Evolutionary conservation across 2,329 filamentous ascomycete genomes (phyloP).

Genomic region (Cryphonectria radicalis): DNA sequence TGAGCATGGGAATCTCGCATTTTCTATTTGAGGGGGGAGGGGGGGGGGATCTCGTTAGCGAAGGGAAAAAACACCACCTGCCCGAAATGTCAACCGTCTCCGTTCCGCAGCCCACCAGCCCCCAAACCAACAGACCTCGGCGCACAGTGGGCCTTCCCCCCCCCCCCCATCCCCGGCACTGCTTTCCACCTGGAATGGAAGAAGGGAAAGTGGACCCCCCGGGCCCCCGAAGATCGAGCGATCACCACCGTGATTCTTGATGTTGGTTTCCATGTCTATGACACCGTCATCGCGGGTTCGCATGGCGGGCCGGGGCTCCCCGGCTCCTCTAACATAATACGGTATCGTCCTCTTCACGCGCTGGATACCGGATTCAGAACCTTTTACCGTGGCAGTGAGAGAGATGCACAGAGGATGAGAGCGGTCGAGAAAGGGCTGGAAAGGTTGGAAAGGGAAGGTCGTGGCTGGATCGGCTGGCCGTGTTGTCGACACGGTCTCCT

Average conservation of each 20-base stretch:
- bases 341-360: background rate
- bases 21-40: background rate
- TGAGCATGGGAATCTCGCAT: background rate
- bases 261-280: slow-evolving; percentile 12
- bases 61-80: slow-evolving; percentile 3
- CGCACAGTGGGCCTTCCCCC: background rate
- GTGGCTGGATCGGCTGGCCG: background rate
- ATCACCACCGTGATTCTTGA: slow-evolving; percentile 16
- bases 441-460: slow-evolving; percentile 11
- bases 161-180: background rate
- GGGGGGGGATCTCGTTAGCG: background rate
- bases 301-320: too few species aligned
- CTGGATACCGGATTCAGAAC: slow-evolving; percentile 1
- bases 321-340: background rate
- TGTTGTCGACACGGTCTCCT: background rate
- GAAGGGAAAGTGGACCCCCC: background rate
- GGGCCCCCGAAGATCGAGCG: slow-evolving; percentile 8
- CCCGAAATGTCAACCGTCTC: slow-evolving; percentile 6
- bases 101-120: slow-evolving; percentile 5
- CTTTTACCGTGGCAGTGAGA: background rate
- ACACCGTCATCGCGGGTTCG: slow-evolving; percentile 6
- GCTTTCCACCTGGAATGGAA: background rate
- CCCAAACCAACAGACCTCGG: background rate
- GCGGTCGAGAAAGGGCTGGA: background rate
- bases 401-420: background rate